Base-by-base conservation (phyloP, 2,329 filamentous ascomycete species). In the Curvularia hawaiiensis region DNA sequence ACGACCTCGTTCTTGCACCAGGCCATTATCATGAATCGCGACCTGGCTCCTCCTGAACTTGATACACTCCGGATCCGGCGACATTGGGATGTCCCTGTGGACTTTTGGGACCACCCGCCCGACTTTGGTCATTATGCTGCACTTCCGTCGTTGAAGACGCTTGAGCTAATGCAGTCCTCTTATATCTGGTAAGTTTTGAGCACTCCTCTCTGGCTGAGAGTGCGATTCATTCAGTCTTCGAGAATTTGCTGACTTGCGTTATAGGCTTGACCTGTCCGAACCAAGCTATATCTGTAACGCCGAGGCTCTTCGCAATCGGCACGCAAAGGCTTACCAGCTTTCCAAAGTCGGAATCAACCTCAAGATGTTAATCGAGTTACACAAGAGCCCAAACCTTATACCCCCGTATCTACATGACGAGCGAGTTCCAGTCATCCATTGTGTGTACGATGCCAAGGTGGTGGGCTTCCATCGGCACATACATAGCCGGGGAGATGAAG, bases 391-490 rank as follows among this genome's bases (percentile, higher is more conserved):
- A 1, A 48, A 49, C 12, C 59, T 72, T 6, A 72, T 76, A 40
- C 74, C 74, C 7, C 74, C 74, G 0, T 74, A 72, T 50, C 64
- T 76, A 1, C 61, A 72, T 44, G 62, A 66, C 48, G 74, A 76
- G 58, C 60, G 44, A 0, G 39, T 57, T 3, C 73, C 73, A 2
- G 39, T 63, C 11, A 58, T 63, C 5, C 45, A 69, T 1, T 68
- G 62, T 31, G 8, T 75, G 67, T 77, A 70, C 58, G 59, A 72
- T n/a, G 60, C 66, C n/a, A 52, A 58, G 77, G 90, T 91, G 3
- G 50, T 70, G 0, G 72, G 73, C 4, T 75, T 75, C 39, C 52
- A 44, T 9, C 67, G 69, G n/a, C 59, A 62, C 31, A 52, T 68
- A 31, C 35, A 56, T 5, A 58, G 59, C 2, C 35, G 48, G 10